Conservation (phyloP, 257 asterid genomes). For the Penstemon newberryi region DNA sequence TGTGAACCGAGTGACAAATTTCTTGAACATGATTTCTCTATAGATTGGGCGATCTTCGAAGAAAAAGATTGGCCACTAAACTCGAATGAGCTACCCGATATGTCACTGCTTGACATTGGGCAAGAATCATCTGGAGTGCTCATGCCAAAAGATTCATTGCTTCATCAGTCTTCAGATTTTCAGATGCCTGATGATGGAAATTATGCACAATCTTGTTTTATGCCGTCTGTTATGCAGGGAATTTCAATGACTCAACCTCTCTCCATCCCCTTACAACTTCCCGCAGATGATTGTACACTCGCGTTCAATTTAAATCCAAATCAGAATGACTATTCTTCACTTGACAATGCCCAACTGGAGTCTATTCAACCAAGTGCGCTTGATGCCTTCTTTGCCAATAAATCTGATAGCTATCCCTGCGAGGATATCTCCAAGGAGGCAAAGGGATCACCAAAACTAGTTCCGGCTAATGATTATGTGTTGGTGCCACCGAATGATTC, state of each 20-base stretch:
- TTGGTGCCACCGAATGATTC: slow-evolving; percentile 39
- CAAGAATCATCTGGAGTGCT: slow-evolving; percentile 52
- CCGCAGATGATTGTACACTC: slow-evolving; percentile 39
- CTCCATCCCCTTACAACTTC: slow-evolving; percentile 39
- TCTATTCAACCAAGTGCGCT: slow-evolving; percentile 32
- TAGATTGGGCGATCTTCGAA: slow-evolving; percentile 58
- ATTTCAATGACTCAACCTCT: slow-evolving; percentile 43
- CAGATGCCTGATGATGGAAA: slow-evolving; percentile 48
- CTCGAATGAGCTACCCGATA: slow-evolving; percentile 59
- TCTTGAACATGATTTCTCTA: slow-evolving; percentile 51
- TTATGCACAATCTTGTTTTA: slow-evolving; percentile 35
- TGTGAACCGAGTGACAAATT: slow-evolving; percentile 46
- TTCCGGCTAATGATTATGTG: slow-evolving; percentile 58
- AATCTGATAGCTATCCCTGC: slow-evolving; percentile 38
- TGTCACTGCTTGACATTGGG: slow-evolving; percentile 55
- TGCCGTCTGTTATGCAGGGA: slow-evolving; percentile 42
- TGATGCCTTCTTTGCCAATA: slow-evolving; percentile 43
- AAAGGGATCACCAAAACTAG: slow-evolving; percentile 42
- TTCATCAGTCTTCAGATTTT: slow-evolving; percentile 46
- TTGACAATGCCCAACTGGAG: slow-evolving; percentile 43
- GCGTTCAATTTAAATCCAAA: slow-evolving; percentile 39
- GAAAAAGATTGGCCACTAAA: slow-evolving; percentile 65
- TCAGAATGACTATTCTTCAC: slow-evolving; percentile 42
- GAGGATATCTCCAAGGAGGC: slow-evolving; percentile 39
- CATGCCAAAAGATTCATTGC: slow-evolving; percentile 43